Conservation (phyloP, 1,139 yeast genomes). For the Saccharomycopsis crataegensis region DNA sequence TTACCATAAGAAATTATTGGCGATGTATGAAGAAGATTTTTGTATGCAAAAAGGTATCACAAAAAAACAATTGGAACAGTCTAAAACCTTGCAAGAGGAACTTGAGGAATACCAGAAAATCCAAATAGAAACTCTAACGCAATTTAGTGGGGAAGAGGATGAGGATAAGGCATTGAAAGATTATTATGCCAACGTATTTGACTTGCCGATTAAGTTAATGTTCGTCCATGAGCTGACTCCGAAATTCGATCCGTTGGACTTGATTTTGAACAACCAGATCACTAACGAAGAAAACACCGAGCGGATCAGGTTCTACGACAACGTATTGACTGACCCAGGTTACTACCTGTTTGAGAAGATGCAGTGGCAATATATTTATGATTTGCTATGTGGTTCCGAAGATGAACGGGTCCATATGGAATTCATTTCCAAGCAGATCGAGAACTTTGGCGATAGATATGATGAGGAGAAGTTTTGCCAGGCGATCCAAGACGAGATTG, state of each 20-base stretch:
- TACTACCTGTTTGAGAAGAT: constrained; percentile 18
- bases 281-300: constrained; percentile 4
- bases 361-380: constrained; percentile 18
- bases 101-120: constrained; percentile 11
- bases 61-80: neutral
- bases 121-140: neutral
- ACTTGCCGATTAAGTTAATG: constrained; percentile 10
- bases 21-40: constrained; percentile 11
- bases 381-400: constrained; percentile 11
- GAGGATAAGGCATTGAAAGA: constrained; percentile 7
- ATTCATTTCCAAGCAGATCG: constrained; percentile 13
- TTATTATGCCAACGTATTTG: constrained; percentile 12
- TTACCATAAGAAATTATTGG: neutral
- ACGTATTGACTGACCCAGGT: constrained; percentile 13
- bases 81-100: constrained; percentile 4
- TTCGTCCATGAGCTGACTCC: constrained; percentile 19
- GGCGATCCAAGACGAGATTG: constrained; percentile 12
- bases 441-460: constrained; percentile 8
- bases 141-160: constrained; percentile 7
- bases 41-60: constrained; percentile 13
- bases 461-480: constrained; percentile 11
- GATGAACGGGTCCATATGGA: constrained; percentile 13
- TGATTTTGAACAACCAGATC: constrained; percentile 10
- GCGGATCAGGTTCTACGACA: constrained; percentile 15
- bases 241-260: constrained; percentile 18